phyloP scores from a whole-genome alignment of 2,329 filamentous ascomycete species.

The Emmonsiellopsis sp. region DNA sequence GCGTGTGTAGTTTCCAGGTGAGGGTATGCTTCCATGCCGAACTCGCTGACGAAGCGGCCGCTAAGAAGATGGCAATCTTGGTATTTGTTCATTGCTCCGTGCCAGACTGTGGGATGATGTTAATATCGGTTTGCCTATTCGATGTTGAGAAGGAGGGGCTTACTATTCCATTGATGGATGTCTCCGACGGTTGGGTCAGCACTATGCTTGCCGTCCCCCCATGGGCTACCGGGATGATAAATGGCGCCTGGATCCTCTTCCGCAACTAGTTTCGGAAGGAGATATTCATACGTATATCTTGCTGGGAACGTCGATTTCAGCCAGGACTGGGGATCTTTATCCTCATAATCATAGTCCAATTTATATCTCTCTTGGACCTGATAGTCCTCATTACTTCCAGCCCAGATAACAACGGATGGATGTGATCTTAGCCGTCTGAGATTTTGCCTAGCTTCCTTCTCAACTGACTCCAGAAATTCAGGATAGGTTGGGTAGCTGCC shows the following conservation, averaged over 20 bases:
- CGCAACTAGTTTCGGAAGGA: slow-evolving; percentile 64
- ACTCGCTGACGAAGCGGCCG: slow-evolving; percentile 89
- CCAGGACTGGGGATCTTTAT: slow-evolving; percentile 76
- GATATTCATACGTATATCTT: slow-evolving; percentile 86
- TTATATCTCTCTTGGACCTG: slow-evolving; percentile 65
- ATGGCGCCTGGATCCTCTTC: slow-evolving; percentile 58
- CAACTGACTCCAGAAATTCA: slow-evolving; percentile 53
- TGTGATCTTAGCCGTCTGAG: slow-evolving; percentile 68
- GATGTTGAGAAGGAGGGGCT: slow-evolving; percentile 2
- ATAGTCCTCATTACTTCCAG: slow-evolving; percentile 93
- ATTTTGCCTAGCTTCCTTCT: slow-evolving; percentile 56
- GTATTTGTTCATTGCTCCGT: slow-evolving; percentile 80
- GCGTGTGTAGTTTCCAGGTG: slow-evolving; percentile 72
- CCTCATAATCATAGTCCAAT: slow-evolving; percentile 67
- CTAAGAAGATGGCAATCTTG: slow-evolving; percentile 78
- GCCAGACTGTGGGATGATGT: slow-evolving; percentile 54
- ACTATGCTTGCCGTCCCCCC: slow-evolving; percentile 71
- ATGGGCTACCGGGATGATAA: slow-evolving; percentile 74
- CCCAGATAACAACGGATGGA: slow-evolving; percentile 76
- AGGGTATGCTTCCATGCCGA: slow-evolving; percentile 89
- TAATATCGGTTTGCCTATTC: slow-evolving; percentile 6
- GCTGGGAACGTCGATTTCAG: slow-evolving; percentile 81
- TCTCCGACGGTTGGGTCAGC: slow-evolving; percentile 75
- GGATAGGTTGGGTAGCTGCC: slow-evolving; percentile 64
- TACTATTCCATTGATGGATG: slow-evolving; percentile 86